Conservation (phyloP, 2,329 filamentous ascomycete genomes). For the Beauveria caledonica region DNA sequence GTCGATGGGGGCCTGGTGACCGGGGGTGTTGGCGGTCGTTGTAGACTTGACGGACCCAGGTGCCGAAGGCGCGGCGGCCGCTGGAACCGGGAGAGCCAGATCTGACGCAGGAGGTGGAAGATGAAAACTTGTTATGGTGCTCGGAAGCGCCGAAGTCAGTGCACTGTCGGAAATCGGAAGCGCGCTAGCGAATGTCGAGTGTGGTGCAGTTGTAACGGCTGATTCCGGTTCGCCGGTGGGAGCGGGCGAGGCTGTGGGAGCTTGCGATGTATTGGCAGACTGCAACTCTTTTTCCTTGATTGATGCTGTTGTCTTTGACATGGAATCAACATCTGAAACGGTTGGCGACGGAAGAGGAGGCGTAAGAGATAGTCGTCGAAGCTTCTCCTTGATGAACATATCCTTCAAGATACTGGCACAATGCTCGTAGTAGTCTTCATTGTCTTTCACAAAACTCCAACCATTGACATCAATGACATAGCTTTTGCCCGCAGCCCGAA, state of each 20-base stretch:
- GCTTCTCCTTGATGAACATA: slow-evolving; percentile 76
- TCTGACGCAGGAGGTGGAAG: slow-evolving; percentile 27
- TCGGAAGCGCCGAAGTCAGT: slow-evolving; percentile 27
- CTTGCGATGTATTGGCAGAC: slow-evolving; percentile 8
- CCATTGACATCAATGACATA: slow-evolving; percentile 99
- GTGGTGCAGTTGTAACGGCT: slow-evolving; percentile 1
- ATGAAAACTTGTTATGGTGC: slow-evolving; percentile 27
- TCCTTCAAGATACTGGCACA: slow-evolving; percentile 78
- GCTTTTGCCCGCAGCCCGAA: slow-evolving; percentile 80
- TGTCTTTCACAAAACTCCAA: slow-evolving; percentile 99
- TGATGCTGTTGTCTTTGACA: slow-evolving; percentile 21
- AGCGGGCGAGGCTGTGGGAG: neutral
- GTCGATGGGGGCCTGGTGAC: slow-evolving; percentile 15
- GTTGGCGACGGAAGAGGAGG: slow-evolving; percentile 43
- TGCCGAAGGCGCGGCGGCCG: slow-evolving; percentile 22
- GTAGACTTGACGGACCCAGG: slow-evolving; percentile 28
- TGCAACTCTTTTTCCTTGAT: slow-evolving; percentile 33
- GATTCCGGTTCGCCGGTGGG: slow-evolving; percentile 22
- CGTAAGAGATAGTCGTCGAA: slow-evolving; percentile 53
- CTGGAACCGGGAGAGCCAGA: slow-evolving; percentile 16
- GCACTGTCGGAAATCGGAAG: slow-evolving; percentile 26
- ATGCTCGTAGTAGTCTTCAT: slow-evolving; percentile 95
- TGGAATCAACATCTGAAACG: slow-evolving; percentile 35
- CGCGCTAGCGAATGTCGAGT: slow-evolving; percentile 18
- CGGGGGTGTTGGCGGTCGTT: slow-evolving; percentile 19